Evolutionary conservation across 805 yeast genomes (phyloP).

Genomic region (Hanseniaspora mollemarum): DNA sequence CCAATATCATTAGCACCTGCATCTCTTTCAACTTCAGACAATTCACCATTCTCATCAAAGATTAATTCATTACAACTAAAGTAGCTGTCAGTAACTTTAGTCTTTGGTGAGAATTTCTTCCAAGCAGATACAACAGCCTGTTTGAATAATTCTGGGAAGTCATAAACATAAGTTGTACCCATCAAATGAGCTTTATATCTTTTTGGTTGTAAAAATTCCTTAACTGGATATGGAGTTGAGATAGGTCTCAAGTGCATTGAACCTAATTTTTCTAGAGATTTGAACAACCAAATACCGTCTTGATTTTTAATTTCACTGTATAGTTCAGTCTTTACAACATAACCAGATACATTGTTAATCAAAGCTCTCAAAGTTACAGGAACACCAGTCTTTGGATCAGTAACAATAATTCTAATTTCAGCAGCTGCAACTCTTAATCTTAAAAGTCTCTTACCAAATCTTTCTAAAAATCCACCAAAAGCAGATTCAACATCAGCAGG

Average conservation of each 20-base stretch:
- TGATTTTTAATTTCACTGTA: constrained; percentile 89
- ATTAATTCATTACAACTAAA: constrained; percentile 75
- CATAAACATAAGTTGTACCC: constrained; percentile 97
- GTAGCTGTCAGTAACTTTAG: constrained; percentile 61
- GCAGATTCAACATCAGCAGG: constrained; percentile 97
- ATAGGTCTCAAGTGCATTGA: constrained; percentile 95
- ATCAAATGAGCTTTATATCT: constrained; percentile 95
- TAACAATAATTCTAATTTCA: constrained; percentile 90
- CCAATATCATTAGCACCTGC: constrained; percentile 94
- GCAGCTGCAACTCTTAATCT: constrained; percentile 94
- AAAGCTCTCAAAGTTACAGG: constrained; percentile 95
- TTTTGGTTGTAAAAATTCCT: constrained; percentile 96
- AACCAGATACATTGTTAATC: constrained; percentile 92
- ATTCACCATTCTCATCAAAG: constrained; percentile 59
- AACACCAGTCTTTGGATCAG: constrained; percentile 73
- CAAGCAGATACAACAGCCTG: constrained; percentile 81
- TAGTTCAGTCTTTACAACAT: constrained; percentile 88
- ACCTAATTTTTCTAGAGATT: constrained; percentile 88
- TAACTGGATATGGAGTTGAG: constrained; percentile 91
- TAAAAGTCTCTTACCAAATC: constrained; percentile 95
- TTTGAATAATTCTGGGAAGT: constrained; percentile 96
- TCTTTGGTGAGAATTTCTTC: constrained; percentile 50
- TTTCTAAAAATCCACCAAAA: constrained; percentile 91
- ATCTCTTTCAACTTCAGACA: constrained; percentile 85
- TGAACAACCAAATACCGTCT: constrained; percentile 94